Percentiles rank a stretch among this genome's conserved stretches.
These are phyloP conservation scores for Leishmania aethiopica DNA, from an alignment of 208 protist species.

Conservation along the genomic window DNA sequence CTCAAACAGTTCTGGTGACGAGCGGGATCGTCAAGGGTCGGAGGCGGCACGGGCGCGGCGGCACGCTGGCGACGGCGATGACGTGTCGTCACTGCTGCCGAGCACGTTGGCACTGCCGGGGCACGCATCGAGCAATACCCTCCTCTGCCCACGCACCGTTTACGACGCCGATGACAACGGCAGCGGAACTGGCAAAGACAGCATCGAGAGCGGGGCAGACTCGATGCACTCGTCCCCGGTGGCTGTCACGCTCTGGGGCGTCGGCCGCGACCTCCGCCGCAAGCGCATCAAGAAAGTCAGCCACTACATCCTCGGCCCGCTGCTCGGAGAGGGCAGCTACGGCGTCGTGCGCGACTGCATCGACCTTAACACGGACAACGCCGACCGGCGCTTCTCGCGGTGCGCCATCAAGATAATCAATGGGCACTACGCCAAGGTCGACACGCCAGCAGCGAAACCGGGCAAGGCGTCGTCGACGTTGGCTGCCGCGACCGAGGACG, in stretches of 20 bases:
- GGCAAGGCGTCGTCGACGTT: not conserved
- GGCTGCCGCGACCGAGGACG: not conserved
- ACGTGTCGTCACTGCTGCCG: conserved; percentile 3
- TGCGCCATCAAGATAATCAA: conserved; percentile 62
- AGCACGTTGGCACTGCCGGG: not conserved
- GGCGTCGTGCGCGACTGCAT: conserved; percentile 82
- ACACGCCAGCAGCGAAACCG: not conserved
- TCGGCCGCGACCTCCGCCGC: conserved; percentile 43
- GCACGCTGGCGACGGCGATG: not conserved
- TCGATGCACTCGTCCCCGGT: conserved; percentile 29
- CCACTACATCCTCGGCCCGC: conserved; percentile 78
- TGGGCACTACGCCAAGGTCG: conserved; percentile 1
- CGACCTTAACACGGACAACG: conserved; percentile 56
- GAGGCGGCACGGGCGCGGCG: not conserved
- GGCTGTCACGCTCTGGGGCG: conserved; percentile 54
- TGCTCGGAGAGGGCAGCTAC: conserved; percentile 79
- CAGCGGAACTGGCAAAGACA: not conserved
- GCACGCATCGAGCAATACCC: not conserved
- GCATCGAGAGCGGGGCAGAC: not conserved
- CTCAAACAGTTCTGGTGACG: conserved; percentile 5
- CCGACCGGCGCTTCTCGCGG: conserved; percentile 35
- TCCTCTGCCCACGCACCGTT: not conserved
- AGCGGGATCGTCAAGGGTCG: not conserved
- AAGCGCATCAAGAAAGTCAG: conserved; percentile 87
- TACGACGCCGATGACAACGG: not conserved